Conservation (phyloP, 768 basidiomycete genomes). For the Leccinum boreale region DNA sequence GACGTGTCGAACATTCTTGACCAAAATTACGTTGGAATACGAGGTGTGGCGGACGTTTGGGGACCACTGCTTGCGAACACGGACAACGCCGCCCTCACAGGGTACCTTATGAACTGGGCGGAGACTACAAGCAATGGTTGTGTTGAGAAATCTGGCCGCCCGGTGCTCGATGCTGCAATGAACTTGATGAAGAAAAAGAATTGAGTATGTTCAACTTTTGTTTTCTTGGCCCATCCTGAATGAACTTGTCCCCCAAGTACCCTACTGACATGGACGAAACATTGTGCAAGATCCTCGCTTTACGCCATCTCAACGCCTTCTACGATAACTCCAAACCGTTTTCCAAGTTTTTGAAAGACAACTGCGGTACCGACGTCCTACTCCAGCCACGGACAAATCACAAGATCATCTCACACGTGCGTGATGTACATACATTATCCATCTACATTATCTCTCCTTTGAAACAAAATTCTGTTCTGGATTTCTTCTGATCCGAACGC, state of each 20-base stretch:
- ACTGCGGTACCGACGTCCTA: conserved; percentile 14
- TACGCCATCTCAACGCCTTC: conserved; percentile 17
- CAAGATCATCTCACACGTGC: conserved; percentile 41
- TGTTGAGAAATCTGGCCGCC: conserved; percentile 7
- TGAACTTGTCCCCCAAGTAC: conserved; percentile 10
- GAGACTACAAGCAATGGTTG: not conserved
- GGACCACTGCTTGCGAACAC: conserved; percentile 32
- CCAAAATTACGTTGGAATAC: conserved; percentile 32
- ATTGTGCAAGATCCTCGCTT: not conserved
- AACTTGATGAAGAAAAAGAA: conserved; percentile 11
- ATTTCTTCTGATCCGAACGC: not conserved
- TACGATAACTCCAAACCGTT: conserved; percentile 43
- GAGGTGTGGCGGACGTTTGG: conserved; percentile 34
- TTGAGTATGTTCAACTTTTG: conserved; percentile 11
- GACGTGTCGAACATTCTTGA: conserved; percentile 38
- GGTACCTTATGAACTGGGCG: conserved; percentile 50
- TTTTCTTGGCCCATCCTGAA: not conserved
- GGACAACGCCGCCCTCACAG: conserved; percentile 33
- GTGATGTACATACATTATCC: conserved; percentile 19
- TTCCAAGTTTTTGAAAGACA: conserved; percentile 27
- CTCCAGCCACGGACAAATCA: conserved; percentile 26
- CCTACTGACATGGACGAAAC: not conserved
- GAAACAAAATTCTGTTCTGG: not conserved
- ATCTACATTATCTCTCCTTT: not conserved
- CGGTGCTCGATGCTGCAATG: not conserved